A percentile compares a stretch with the other conserved stretches of the same genome.
These are phyloP conservation scores for Ilyonectria robusta DNA, from an alignment of 2,329 filamentous ascomycete species.

Conservation along the genomic window DNA sequence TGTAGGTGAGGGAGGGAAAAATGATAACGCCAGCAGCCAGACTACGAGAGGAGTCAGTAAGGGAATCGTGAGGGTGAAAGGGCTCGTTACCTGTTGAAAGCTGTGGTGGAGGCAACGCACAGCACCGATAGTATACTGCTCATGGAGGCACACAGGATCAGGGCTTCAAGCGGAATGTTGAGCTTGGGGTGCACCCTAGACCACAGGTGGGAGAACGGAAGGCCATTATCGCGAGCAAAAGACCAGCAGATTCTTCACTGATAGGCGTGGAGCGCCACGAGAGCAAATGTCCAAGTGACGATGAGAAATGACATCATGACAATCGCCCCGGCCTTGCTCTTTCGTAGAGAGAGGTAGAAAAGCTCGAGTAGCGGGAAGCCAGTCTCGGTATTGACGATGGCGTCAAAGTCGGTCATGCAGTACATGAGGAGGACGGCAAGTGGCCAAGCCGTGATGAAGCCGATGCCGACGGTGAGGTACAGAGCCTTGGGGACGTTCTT, in stretches of 20 bases:
- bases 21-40: neutral
- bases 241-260: neutral
- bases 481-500: conserved; percentile 14
- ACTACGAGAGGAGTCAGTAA: neutral
- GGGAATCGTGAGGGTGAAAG: neutral
- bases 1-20: neutral
- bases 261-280: neutral
- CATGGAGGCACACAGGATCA: neutral
- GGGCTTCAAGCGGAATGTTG: neutral
- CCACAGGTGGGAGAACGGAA: neutral
- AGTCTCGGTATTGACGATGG: conserved; percentile 2
- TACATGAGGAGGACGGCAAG: conserved; percentile 20
- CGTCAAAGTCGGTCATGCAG: conserved; percentile 7
- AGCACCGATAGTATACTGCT: neutral
- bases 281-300: neutral
- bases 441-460: neutral
- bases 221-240: neutral
- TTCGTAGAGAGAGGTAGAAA: conserved; percentile 3
- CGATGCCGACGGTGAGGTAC: conserved; percentile 5
- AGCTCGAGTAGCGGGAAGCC: conserved; percentile 13
- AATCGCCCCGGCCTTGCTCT: conserved; percentile 10
- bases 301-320: neutral
- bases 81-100: neutral
- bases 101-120: neutral
- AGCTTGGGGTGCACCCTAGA: neutral